Conservation (phyloP, 2,329 filamentous ascomycete species). For the Pseudogymnoascus sp. region DNA sequence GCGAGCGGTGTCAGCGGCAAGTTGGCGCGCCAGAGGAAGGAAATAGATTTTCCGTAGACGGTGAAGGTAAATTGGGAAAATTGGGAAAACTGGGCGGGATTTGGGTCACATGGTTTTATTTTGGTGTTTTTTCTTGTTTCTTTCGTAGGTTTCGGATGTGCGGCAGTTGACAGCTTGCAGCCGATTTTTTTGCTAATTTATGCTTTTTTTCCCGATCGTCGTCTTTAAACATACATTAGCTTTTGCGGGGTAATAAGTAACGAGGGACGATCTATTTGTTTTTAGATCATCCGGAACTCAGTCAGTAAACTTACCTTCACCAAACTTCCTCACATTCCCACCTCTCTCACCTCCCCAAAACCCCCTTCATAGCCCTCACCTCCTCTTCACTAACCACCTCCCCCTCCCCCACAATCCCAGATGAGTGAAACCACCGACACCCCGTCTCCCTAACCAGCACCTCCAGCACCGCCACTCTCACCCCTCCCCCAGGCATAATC, state of each 20-base stretch:
- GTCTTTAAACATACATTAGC: neutral
- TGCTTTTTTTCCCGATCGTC: neutral
- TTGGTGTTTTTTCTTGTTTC: neutral
- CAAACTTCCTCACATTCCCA: neutral
- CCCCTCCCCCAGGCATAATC: slow-evolving; percentile 45
- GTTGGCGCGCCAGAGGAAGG: neutral
- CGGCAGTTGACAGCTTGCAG: neutral
- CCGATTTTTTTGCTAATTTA: neutral
- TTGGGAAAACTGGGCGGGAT: neutral
- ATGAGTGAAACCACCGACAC: slow-evolving; percentile 37
- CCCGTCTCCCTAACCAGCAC: slow-evolving; percentile 26
- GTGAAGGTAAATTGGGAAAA: neutral
- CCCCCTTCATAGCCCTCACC: slow-evolving; percentile 1
- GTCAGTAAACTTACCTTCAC: neutral
- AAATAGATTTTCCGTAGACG: neutral
- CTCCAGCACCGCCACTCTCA: slow-evolving; percentile 38
- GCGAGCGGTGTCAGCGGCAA: neutral
- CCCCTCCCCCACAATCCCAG: slow-evolving; percentile 31
- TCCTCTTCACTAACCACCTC: slow-evolving; percentile 26
- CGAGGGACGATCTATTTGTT: neutral
- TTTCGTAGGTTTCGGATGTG: neutral
- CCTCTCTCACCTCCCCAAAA: slow-evolving; percentile 12
- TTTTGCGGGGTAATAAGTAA: neutral
- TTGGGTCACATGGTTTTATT: neutral
- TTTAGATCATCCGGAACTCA: neutral